Conservation (phyloP, 306 rosid species). For the Fagus sylvatica region DNA sequence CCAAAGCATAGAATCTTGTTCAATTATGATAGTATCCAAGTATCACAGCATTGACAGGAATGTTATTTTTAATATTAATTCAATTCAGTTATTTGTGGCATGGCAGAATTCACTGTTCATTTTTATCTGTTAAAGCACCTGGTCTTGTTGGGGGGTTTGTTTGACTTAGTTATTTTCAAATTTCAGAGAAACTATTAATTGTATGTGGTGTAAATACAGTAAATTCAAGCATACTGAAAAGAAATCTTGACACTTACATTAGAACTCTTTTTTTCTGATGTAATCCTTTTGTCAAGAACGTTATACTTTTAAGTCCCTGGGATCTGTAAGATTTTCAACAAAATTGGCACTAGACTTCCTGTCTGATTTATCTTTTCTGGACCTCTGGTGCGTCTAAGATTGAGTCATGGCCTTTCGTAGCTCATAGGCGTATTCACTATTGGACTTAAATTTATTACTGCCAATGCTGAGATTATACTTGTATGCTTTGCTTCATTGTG, state of each 20-base stretch:
- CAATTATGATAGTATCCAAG: background rate
- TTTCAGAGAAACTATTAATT: background rate
- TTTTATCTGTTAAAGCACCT: background rate
- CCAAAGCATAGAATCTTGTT: background rate
- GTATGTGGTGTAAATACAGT: background rate
- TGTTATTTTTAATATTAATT: background rate
- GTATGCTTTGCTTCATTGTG: constrained; percentile 11
- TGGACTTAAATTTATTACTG: constrained; percentile 15
- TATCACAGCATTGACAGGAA: background rate
- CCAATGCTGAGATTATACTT: background rate
- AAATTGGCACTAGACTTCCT: background rate
- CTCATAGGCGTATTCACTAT: background rate
- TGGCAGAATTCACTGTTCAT: background rate
- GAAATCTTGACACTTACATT: background rate
- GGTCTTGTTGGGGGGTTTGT: background rate
- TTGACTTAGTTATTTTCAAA: background rate
- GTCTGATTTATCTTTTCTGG: background rate
- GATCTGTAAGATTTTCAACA: background rate
- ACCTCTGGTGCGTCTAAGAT: background rate
- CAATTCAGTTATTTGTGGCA: background rate
- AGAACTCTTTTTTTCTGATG: background rate
- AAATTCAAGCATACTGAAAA: background rate
- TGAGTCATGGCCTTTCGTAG: background rate
- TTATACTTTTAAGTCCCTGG: background rate
- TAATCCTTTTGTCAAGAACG: background rate